Evolutionary conservation across 805 yeast genomes (phyloP), one percentile per base, ranked within the genome.

Genomic region (Yamadazyma philogaea): DNA sequence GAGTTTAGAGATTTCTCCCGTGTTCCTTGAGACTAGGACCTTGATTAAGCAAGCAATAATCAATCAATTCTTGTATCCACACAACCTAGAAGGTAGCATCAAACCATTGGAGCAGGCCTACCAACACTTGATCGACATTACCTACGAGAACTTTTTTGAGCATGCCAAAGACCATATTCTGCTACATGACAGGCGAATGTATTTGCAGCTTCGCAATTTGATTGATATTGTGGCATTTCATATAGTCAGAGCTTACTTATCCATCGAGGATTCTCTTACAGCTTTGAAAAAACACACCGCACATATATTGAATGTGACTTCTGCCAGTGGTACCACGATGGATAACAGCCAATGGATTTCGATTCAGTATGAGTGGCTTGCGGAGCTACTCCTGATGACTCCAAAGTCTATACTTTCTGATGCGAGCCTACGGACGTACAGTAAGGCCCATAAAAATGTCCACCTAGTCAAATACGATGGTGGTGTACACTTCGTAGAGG

Each of bases 341-440:
- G 46, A 49, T 28, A 10, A 31, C 6, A 43, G 20, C 20, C 49
- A 70, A 31, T 86, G 95, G 95, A 52, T 72, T 8, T 73, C 82
- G 0, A 54, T 63, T n/a, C 95, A 86, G 54, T 75, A 78, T 49
- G 74, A 78, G 32, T 76, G 84, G 81, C 62, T 86, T 10, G 87
- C 84, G 0, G 77, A 82, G 43, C 56, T 84, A 14, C 61, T 81
- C 39, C 70, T 64, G 7, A 40, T 60, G n/a, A 65, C 77, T 1
- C 85, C 85, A 0, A 48, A 54, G 10, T 73, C 78, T 2, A 58
- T 68, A 10, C 18, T 55, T 6, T 30, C 49, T 6, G 34, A 26
- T 26, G 21, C 38, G 2, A 53, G 60, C 34, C 26, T 38, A n/a
- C 34, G 38, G 2, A 26, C 44, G 43, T 24, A 50, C 19, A 39